Evolutionary conservation across 129 eudicot species (phyloP), one percentile per base, ranked within the genome.

Genomic region (Erigeron canadensis): DNA sequence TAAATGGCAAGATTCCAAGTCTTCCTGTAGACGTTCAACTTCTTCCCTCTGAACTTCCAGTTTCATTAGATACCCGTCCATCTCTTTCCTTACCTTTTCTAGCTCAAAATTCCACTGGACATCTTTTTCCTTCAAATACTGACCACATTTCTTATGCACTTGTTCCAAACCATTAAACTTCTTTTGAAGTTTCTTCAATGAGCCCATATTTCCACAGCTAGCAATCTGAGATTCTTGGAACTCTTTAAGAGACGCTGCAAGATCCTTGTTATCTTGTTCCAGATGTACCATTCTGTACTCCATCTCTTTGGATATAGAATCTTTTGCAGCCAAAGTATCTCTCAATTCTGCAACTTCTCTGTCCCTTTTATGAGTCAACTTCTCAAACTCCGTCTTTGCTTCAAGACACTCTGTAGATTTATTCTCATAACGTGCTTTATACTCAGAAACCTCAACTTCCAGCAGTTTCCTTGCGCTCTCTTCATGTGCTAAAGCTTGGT

Each of bases 401-500:
- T 79, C 89, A 50, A 81, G 61, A 48, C 78, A 86, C 75, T 84
- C 89, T 0, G 60, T 62, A 15, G 67, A 84, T 22, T 82, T 82
- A 72, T 67, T 75, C 51, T 84, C 86, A 80, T 81, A 86, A 37
- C 84, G 67, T 11, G 81, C 71, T 75, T 82, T 86, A 53, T 65
- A 78, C 51, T 86, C 84, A 48, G 87, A 80, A 78, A 86, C 68
- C 70, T 89, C 87, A 37, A 81, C 77, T 75, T 89, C 86, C 77
- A 89, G 53, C 45, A 80, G 37, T 64, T 80, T 86, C 69, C 84
- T 77, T 34, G 60, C 64, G 84, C 87, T 89, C 80, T 84, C 86
- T 84, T 86, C 91, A 72, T 78, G 86, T 61, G 89, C 87, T 48
- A 89, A 73, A 0, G 89, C 82, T 79, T 86, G 91, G 80, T 89